Conservation (phyloP, 1,284 basidiomycete genomes). For the Melanopsichium pennsylvanicum region DNA sequence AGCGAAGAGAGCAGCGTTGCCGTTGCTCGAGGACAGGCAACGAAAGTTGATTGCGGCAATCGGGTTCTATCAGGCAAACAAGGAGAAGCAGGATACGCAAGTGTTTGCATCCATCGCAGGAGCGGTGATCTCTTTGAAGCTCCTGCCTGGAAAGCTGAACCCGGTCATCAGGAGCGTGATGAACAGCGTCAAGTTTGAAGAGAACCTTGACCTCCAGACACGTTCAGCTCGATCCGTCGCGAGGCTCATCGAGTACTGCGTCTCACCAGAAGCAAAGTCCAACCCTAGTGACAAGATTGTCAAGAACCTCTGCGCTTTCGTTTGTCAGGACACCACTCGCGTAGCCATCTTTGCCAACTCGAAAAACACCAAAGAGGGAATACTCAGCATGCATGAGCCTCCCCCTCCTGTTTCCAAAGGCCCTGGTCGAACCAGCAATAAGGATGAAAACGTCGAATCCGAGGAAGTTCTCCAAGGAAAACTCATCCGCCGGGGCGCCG, state of each 20-base stretch:
- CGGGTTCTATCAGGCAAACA: slow-evolving; percentile 82
- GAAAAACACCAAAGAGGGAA: slow-evolving; percentile 74
- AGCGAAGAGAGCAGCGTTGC: slow-evolving; percentile 77
- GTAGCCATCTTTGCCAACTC: slow-evolving; percentile 85
- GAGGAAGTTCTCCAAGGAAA: slow-evolving; percentile 65
- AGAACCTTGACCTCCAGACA: slow-evolving; percentile 86
- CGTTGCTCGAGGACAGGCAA: slow-evolving; percentile 80
- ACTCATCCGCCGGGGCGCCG: slow-evolving; percentile 78
- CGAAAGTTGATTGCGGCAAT: slow-evolving; percentile 77
- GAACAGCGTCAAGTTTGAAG: slow-evolving; percentile 89
- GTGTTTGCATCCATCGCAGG: slow-evolving; percentile 88
- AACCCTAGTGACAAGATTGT: slow-evolving; percentile 89
- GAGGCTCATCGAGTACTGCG: slow-evolving; percentile 85
- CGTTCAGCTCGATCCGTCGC: slow-evolving; percentile 88
- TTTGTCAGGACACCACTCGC: slow-evolving; percentile 83
- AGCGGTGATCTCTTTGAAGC: slow-evolving; percentile 74
- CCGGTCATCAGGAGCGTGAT: slow-evolving; percentile 96
- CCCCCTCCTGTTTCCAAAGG: slow-evolving; percentile 15
- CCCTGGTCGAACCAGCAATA: slow-evolving; percentile 21
- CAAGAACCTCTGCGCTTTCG: slow-evolving; percentile 94
- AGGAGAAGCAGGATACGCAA: slow-evolving; percentile 84
- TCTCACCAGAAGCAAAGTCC: slow-evolving; percentile 70
- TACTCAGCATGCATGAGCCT: slow-evolving; percentile 75
- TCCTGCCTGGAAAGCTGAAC: slow-evolving; percentile 76
- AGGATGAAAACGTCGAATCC: slow-evolving; percentile 67